Conservation (phyloP, 768 basidiomycete species). For the Naganishia onofrii region DNA sequence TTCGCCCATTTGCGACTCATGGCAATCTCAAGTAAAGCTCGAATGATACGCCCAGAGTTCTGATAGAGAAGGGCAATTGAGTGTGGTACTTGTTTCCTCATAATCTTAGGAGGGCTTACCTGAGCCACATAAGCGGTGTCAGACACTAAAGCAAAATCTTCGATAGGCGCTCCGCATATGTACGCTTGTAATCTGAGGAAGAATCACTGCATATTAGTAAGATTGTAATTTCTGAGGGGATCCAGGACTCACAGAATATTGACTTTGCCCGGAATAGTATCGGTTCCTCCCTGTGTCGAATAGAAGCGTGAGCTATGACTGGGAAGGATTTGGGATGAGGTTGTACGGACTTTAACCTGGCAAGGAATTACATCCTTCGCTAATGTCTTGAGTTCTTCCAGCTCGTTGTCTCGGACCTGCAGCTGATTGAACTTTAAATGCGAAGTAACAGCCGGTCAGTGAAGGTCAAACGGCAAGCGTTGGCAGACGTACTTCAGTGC, state of each 20-base stretch:
- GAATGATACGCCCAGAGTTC: conserved; percentile 87
- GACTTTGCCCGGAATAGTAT: conserved; percentile 75
- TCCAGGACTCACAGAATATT: conserved; percentile 65
- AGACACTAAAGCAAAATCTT: conserved; percentile 94
- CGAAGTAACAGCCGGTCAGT: background rate
- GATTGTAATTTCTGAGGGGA: background rate
- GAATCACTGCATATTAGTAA: background rate
- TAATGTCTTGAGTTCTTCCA: conserved; percentile 72
- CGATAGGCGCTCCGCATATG: conserved; percentile 74
- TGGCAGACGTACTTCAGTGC: conserved; percentile 69
- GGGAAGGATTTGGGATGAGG: background rate
- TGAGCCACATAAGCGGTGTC: conserved; percentile 92
- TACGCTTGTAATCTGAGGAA: conserved; percentile 66
- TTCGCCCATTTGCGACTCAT: conserved; percentile 89
- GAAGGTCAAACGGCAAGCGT: background rate
- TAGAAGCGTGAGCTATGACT: background rate
- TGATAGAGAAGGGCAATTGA: conserved; percentile 25
- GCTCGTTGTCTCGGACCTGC: conserved; percentile 84
- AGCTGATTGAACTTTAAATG: conserved; percentile 80
- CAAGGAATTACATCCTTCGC: conserved; percentile 69
- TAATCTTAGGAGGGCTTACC: conserved; percentile 38
- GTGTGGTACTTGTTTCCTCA: background rate
- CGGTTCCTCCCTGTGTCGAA: conserved; percentile 61
- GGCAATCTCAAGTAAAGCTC: conserved; percentile 91
- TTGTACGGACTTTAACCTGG: conserved; percentile 65